Evolutionary conservation across 106 monocot genomes (phyloP), one percentile per base, ranked within the genome.

Genomic region (Phalaenopsis aphrodite): DNA sequence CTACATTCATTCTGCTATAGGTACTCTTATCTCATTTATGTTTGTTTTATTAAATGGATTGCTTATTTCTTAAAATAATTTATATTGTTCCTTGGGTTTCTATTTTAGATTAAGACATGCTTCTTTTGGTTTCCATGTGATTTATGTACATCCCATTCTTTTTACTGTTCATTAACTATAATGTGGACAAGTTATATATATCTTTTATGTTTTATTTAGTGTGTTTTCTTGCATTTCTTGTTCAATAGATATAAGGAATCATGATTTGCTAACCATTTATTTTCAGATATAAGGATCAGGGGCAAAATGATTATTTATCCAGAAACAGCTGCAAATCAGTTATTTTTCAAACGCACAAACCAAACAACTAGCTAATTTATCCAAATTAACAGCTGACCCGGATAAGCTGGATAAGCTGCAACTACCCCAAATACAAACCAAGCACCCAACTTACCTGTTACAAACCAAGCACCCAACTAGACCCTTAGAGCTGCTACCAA

Each of bases 1-100:
- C 77, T 98, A 98, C 79, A 94, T 98, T 66, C 98, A 98, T 77
- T 92, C 98, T 37, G 90, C 94, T 52, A 83, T 96, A 73, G 96
- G 96, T 96, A 91, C 76, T 39, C 30, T 19, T 71, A 15, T 38
- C 41, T 41, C 36, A 39, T 36, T 41, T 71, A 0, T 71, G 36
- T 39, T 14, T 41, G 71, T 10, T 71, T 39, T 15, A 14, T 71
- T 71, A 12, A 38, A 36, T 67, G 67, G 36, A 8, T 9, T 67
- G 24, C 24, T 3, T 67, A 24, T 67, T 67, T 23, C 6, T 8
- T n/a, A 67, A 23, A 67, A 67, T 18, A 43, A 14, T 74, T 42
- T 19, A 17, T 74, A 42, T 16, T 74, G 74, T 14, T 15, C 19
- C 43, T 74, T 8, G 43, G 30, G 74, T 74, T 43, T 74, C 74